Evolutionary conservation across 2,329 filamentous ascomycete genomes (phyloP), one percentile per base, ranked within the genome.

Genomic region (Didymosphaeria variabile): DNA sequence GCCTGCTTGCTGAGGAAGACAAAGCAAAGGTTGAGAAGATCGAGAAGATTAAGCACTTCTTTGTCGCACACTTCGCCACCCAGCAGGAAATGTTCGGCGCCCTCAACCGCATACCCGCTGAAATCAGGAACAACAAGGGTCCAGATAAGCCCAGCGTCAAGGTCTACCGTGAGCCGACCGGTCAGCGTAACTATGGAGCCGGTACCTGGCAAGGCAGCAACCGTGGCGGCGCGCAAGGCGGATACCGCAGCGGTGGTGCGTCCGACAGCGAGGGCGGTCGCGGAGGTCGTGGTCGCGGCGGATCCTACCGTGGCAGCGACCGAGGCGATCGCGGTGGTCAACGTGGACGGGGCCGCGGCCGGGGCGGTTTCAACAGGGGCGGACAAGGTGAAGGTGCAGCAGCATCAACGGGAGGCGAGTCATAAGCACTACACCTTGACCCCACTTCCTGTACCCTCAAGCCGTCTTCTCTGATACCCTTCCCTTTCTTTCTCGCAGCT

Each of bases 61-160:
- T 90, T 81, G 92, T 97, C 53, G 93, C 92, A 29, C 90, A 94
- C 67, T 98, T 98, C 81, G 88, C 90, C 75, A 91, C 86, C 2
- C 75, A 84, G 3, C 91, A 96, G 68, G 92, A 97, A 53, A 92
- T 94, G 73, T 91, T 94, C 70, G 87, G 86, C 36, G 92, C 93
- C 36, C 85, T 97, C 72, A 86, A 88, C 45, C 89, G 88, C 66
- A 85, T 96, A 60, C 87, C 92, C 5, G 85, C 89, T 15, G 92
- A 95, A 46, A 85, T 90, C 70, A 94, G 94, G 84, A 91, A 88
- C 65, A 86, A 87, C 66, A 86, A 86, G 76, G 87, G 93, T 65
- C 88, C 91, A 64, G 90, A 90, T 65, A 91, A 91, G 79, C 92
- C 93, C 15, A 87, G 92, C 59, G 89, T 97, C 62, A 93, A 93